These are phyloP conservation scores for Trifolium fragiferum DNA, from an alignment of 306 rosid species.

Conservation along the genomic window DNA sequence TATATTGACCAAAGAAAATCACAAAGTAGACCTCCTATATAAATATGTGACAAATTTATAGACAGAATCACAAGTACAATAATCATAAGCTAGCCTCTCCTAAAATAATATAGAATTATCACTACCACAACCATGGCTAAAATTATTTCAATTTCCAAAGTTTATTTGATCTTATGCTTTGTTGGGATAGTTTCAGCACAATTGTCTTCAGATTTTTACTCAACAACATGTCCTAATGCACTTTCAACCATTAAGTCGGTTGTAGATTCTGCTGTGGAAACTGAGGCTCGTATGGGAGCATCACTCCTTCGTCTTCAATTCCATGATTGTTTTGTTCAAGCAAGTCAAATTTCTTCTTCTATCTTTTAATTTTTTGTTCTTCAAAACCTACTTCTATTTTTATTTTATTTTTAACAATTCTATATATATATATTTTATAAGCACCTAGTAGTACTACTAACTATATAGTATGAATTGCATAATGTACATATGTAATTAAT, in stretches of 20 bases:
- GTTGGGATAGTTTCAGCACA: conserved; percentile 49
- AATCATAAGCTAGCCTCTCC: conserved; percentile 12
- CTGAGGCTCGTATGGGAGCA: conserved; percentile 78
- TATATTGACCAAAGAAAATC: conserved; percentile 9
- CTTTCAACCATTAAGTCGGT: conserved; percentile 55
- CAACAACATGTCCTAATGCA: conserved; percentile 55
- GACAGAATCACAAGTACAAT: not conserved
- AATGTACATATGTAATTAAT: too few relatives aligned
- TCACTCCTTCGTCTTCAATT: conserved; percentile 81
- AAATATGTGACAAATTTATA: not conserved
- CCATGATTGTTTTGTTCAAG: conserved; percentile 81
- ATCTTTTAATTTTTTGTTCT: not conserved
- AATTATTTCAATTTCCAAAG: not conserved
- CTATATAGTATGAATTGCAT: too few relatives aligned
- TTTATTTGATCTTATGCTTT: conserved; percentile 18
- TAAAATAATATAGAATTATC: not conserved
- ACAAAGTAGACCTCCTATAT: not conserved
- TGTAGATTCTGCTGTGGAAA: conserved; percentile 48
- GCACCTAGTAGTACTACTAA: too few relatives aligned
- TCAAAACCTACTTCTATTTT: not conserved
- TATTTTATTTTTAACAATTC: too few relatives aligned
- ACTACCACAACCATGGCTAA: not conserved
- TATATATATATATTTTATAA: too few relatives aligned
- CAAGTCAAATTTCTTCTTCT: conserved; percentile 41
- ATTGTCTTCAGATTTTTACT: conserved; percentile 57